Evolutionary conservation across 1,284 basidiomycete species (phyloP), one percentile per base, ranked within the genome.

Genomic region (Melampsora larici-populina): DNA sequence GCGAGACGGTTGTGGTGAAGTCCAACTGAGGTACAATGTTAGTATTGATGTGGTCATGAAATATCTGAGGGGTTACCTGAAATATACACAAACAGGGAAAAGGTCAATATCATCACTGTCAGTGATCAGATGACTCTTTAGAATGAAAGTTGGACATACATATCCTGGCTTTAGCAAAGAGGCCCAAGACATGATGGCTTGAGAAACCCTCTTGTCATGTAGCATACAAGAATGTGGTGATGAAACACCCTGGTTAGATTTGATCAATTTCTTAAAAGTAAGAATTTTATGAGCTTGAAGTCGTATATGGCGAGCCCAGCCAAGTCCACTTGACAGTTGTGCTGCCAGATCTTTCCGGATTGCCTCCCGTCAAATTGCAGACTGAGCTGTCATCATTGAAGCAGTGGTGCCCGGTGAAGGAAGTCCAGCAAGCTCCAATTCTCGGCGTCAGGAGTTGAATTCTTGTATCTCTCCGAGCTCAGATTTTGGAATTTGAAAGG

Each of bases 311-410:
- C 36, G 36, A 36, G 36, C 36, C 36, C 36, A 9, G 36, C 36
- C 36, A 36, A 36, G 36, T 36, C 36, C 36, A 36, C 36, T 36
- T 36, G 36, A 36, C 36, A 36, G 9, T 36, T 36, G 36, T 9
- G 36, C 46, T 29, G 40, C n/a, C 29, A 40, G 51, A 74, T 74
- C 13, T 33, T 21, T 8, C 26, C 26, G 15, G 62, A 36, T 17
- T 51, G 24, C 31, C 65, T 51, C 31, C 49, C 64, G 0, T 62
- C 71, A 18, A 31, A 49, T 18, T 5, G 48, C 43, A 21, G 18
- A 29, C 60, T 73, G 70, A 63, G 70, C 70, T 62, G 70, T 73
- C 43, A 63, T 46, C n/a, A 74, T 43, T 48, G 71, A 51, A 24
- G 60, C 71, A 21, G 60, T 46, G 36, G 29, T 18, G 24, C 58